These are phyloP conservation scores for Sporothrix mexicana DNA, from an alignment of 2,329 filamentous ascomycete genomes.

Conservation along the genomic window DNA sequence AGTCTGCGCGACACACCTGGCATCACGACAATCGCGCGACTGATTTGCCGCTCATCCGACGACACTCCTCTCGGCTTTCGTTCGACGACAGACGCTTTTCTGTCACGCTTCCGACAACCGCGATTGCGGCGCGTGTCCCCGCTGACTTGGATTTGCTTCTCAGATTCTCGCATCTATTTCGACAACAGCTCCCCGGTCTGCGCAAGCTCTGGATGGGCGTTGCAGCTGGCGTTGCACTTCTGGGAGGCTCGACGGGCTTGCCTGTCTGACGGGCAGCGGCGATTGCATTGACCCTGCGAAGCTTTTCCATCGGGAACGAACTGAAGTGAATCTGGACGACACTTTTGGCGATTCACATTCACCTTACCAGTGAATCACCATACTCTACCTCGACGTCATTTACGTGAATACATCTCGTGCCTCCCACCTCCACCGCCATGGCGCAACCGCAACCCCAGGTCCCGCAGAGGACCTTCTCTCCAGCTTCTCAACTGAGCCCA, in stretches of 20 bases:
- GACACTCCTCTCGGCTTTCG: not conserved
- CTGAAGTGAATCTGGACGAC: too few relatives aligned
- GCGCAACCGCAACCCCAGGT: slow-evolving; percentile 65
- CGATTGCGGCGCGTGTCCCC: slow-evolving; percentile 23
- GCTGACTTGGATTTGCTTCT: not conserved
- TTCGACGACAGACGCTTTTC: not conserved
- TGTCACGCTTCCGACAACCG: slow-evolving; percentile 13
- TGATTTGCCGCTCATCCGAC: not conserved
- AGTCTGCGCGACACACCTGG: not conserved
- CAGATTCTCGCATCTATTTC: not conserved
- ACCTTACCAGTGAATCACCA: not conserved
- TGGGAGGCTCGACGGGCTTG: slow-evolving; percentile 56
- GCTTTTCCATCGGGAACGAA: not conserved
- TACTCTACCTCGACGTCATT: not conserved
- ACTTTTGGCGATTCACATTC: too few relatives aligned
- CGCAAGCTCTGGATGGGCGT: slow-evolving; percentile 35
- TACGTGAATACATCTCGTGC: not conserved
- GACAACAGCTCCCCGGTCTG: not conserved
- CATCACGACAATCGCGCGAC: slow-evolving; percentile 19
- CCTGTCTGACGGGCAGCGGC: slow-evolving; percentile 49
- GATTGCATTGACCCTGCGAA: not conserved
- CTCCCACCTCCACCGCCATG: slow-evolving; percentile 48
- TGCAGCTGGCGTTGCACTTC: slow-evolving; percentile 35
- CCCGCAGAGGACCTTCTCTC: slow-evolving; percentile 37
- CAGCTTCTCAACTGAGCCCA: slow-evolving; percentile 39